Evolutionary conservation across 2,329 filamentous ascomycete species (phyloP).

Genomic region (Ambrosiella cleistominuta): DNA sequence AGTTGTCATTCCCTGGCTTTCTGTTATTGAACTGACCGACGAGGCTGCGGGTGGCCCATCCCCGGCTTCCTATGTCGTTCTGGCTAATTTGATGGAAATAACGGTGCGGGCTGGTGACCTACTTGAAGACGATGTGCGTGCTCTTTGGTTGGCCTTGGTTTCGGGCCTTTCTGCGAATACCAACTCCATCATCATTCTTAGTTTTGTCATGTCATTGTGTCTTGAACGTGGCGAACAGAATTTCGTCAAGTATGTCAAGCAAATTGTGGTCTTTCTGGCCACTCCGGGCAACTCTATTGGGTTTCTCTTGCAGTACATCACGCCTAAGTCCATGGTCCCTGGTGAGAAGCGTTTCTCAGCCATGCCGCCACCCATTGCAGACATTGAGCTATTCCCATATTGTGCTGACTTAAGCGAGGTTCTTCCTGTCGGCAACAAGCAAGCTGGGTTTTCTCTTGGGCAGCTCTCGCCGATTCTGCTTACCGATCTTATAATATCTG

Average conservation of each 20-base stretch:
- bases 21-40: conserved; percentile 78
- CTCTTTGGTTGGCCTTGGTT: conserved; percentile 88
- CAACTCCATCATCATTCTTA: conserved; percentile 83
- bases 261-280: conserved; percentile 82
- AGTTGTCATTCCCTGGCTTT: conserved; percentile 89
- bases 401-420: conserved; percentile 69
- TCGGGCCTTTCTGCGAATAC: conserved; percentile 71
- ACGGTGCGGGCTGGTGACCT: conserved; percentile 53
- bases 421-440: conserved; percentile 75
- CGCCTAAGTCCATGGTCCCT: conserved; percentile 91
- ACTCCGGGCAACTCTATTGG: conserved; percentile 76
- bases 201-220: conserved; percentile 91
- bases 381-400: conserved; percentile 64
- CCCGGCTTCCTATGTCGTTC: conserved; percentile 78
- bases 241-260: conserved; percentile 94
- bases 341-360: conserved; percentile 52
- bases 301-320: conserved; percentile 78
- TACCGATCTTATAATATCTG: conserved; percentile 90
- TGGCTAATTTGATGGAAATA: conserved; percentile 89
- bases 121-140: conserved; percentile 91
- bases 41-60: conserved; percentile 85
- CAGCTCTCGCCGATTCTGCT: conserved; percentile 85
- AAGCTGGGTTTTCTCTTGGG: conserved; percentile 77
- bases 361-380: conserved; percentile 49
- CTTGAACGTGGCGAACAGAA: conserved; percentile 91